Conservation (phyloP, 371 early-diverging fungal species). For the Smittium culicis region DNA sequence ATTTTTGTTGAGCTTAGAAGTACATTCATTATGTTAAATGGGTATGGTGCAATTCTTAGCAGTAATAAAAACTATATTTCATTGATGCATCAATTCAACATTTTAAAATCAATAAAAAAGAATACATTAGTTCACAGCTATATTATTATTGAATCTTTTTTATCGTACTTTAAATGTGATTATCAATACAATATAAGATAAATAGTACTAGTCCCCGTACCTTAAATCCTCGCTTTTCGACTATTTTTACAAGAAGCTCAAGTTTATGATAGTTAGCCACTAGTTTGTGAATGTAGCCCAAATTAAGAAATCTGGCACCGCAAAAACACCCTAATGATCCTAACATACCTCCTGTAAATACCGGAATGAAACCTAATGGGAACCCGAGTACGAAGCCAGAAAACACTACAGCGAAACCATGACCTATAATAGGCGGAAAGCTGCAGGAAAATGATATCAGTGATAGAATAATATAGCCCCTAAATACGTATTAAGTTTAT, state of each 20-base stretch:
- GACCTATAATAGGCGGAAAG: constrained; percentile 16
- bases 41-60: constrained; percentile 62
- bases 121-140: too few species aligned
- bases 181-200: too few species aligned
- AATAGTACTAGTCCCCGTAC: too few species aligned
- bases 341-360: constrained; percentile 23
- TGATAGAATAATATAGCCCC: neutral
- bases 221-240: constrained; percentile 53
- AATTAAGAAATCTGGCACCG: constrained; percentile 37
- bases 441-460: neutral
- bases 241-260: constrained; percentile 42
- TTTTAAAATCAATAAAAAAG: too few species aligned
- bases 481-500: too few species aligned
- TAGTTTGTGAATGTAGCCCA: constrained; percentile 35
- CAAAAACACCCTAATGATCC: constrained; percentile 50
- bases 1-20: constrained; percentile 50
- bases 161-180: too few species aligned
- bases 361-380: constrained; percentile 27
- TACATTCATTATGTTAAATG: constrained; percentile 54
- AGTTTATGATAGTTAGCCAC: constrained; percentile 40
- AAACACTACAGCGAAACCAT: constrained; percentile 9
- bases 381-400: constrained; percentile 28
- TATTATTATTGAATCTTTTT: too few species aligned
- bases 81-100: too few species aligned
- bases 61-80: constrained; percentile 46